Evolutionary conservation across 306 rosid species (phyloP), one percentile per base, ranked within the genome.

Genomic region (Castanospermum australe): DNA sequence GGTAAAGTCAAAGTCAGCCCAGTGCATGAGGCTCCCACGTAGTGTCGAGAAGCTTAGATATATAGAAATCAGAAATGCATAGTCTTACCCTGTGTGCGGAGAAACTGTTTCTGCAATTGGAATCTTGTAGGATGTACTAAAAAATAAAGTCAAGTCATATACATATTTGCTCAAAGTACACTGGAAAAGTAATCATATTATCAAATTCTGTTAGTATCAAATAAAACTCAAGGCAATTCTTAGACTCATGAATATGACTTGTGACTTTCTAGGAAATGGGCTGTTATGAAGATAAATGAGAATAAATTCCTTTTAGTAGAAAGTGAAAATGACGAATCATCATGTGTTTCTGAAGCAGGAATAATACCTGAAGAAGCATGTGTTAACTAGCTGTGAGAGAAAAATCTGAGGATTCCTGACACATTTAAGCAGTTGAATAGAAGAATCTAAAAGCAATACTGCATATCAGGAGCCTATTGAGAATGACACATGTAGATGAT

Each of bases 361-460:
- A 60, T 84, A 24, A 60, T 84, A 87, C 89, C 90, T 69, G 86
- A 84, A 67, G 88, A 82, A 87, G 84, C 84, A 82, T 86, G 85
- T 20, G 85, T 84, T 75, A 44, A 80, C 72, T 38, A 89, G 92
- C 42, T 20, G 84, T 42, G 90, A 86, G 79, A 89, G 84, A 62
- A 89, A 79, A 71, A 80, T 64, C 72, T 73, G 84, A 55, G 92
- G 90, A 79, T 89, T 84, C 81, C 92, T 82, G n/a, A n/a, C 69
- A 79, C 77, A 41, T 84, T 81, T 86, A 86, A 84, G 83, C 92
- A 89, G 79, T 89, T 89, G 80, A 89, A 86, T 47, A 89, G 75
- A 75, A 89, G 90, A 81, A 89, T 73, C 92, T 86, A 74, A 54
- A 79, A 57, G 7, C 57, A 59, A 50, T 35, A 44, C 14, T 50